Evolutionary conservation across 2,329 filamentous ascomycete genomes (phyloP).

Genomic region (Tolypocladium capitatum): DNA sequence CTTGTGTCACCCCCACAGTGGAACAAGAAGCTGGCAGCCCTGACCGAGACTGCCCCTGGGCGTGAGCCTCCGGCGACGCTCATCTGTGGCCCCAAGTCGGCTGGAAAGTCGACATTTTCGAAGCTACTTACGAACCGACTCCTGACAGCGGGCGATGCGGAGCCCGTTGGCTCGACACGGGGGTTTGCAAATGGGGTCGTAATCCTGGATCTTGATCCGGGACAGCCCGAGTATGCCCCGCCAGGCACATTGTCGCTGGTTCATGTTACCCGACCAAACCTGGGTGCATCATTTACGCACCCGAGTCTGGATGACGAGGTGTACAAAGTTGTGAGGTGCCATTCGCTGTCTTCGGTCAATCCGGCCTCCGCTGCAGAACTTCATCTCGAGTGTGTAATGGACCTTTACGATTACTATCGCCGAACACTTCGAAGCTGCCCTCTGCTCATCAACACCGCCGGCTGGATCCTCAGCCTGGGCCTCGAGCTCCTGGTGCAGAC

Average conservation of each 20-base stretch:
- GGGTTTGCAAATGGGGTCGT: conserved; percentile 24
- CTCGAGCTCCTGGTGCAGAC: conserved; percentile 50
- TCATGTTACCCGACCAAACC: conserved; percentile 44
- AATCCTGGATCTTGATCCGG: conserved; percentile 65
- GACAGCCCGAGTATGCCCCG: conserved; percentile 61
- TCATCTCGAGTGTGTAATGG: conserved; percentile 49
- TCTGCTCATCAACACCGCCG: conserved; percentile 60
- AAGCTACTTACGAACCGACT: conserved; percentile 53
- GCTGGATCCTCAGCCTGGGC: conserved; percentile 60
- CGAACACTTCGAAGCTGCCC: conserved; percentile 32
- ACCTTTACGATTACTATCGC: conserved; percentile 48
- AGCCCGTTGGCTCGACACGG: conserved; percentile 2
- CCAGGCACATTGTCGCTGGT: conserved; percentile 58
- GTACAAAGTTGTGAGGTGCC: conserved; percentile 39
- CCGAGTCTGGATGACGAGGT: conserved; percentile 21
- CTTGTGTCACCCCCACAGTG: conserved; percentile 44
- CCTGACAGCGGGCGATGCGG: conserved; percentile 29
- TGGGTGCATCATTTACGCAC: conserved; percentile 57
- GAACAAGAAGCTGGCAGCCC: conserved; percentile 43
- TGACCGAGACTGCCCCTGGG: conserved; percentile 19
- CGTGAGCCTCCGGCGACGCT: conserved; percentile 31
- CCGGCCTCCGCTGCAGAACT: conserved; percentile 54
- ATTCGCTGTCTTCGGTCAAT: conserved; percentile 52
- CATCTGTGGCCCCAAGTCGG: conserved; percentile 56
- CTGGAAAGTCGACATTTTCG: conserved; percentile 65